Evolutionary conservation across 352 stramenopile species (phyloP).

Genomic region (Phytophthora ramorum): DNA sequence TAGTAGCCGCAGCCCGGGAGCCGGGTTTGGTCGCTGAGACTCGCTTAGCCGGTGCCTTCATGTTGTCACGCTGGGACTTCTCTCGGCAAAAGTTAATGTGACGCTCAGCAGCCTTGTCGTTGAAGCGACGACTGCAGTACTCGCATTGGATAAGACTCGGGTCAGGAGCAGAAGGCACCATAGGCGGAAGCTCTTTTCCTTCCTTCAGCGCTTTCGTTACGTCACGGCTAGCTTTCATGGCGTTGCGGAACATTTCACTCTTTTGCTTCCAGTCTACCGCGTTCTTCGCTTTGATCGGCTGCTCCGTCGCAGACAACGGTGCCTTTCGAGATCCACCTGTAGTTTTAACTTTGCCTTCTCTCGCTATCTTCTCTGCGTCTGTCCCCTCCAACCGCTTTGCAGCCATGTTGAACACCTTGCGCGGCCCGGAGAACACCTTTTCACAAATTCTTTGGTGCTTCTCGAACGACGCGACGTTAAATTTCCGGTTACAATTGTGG

Average conservation of each 20-base stretch:
- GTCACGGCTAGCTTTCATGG: conserved; percentile 86
- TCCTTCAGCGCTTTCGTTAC: conserved; percentile 74
- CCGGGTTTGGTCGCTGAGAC: conserved; percentile 40
- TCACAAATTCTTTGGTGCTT: conserved; percentile 90
- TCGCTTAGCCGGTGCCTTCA: conserved; percentile 54
- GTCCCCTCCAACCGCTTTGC: conserved; percentile 76
- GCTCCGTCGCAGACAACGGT: conserved; percentile 39
- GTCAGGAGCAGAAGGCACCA: conserved; percentile 70
- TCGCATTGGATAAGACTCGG: conserved; percentile 91
- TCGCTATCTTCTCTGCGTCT: conserved; percentile 75
- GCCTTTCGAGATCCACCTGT: conserved; percentile 27
- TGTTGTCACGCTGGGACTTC: conserved; percentile 69
- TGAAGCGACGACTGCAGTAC: conserved; percentile 92
- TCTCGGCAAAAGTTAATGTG: conserved; percentile 94
- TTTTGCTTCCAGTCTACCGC: conserved; percentile 88
- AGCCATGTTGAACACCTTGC: conserved; percentile 90
- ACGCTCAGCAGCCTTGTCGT: conserved; percentile 90
- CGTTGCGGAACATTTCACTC: conserved; percentile 85
- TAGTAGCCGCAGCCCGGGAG: conserved; percentile 41
- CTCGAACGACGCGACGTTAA: conserved; percentile 71
- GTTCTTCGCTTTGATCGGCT: conserved; percentile 65
- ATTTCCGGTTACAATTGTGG: conserved; percentile 82
- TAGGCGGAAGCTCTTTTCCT: conserved; percentile 62
- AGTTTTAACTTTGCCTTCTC: conserved; percentile 43
- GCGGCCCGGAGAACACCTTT: conserved; percentile 86